A percentile compares a stretch with the other conserved stretches of the same genome.
Evolutionary conservation across 2,329 filamentous ascomycete species (phyloP).

Genomic region (Lachnellula cervina): DNA sequence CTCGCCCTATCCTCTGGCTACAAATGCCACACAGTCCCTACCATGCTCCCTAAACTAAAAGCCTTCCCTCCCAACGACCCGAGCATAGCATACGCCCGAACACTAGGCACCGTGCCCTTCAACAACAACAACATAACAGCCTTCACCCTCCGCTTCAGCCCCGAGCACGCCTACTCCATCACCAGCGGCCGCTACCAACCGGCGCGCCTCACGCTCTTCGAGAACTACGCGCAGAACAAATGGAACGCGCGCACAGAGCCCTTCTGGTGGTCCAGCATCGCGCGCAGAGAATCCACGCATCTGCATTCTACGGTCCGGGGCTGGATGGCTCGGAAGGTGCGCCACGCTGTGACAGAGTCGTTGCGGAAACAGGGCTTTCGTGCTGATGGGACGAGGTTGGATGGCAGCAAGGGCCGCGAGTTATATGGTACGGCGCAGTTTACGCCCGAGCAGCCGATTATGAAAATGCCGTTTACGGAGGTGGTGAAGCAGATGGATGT

Average conservation of each 20-base stretch:
- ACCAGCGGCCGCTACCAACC: not conserved
- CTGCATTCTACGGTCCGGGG: constrained; percentile 43
- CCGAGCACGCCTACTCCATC: not conserved
- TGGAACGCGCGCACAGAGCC: constrained; percentile 35
- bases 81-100: not conserved
- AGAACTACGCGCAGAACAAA: constrained; percentile 30
- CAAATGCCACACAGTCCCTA: no score
- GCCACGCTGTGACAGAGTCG: constrained; percentile 40
- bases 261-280: constrained; percentile 44
- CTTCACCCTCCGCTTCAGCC: not conserved
- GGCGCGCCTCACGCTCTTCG: not conserved
- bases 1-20: no score
- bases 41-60: not conserved
- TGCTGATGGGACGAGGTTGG: constrained; percentile 22
- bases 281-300: constrained; percentile 25
- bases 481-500: constrained; percentile 26
- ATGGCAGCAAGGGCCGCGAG: constrained; percentile 17
- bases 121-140: not conserved
- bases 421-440: constrained; percentile 37
- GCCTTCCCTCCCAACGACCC: not conserved
- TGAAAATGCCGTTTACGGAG: constrained; percentile 22
- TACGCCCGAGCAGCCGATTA: constrained; percentile 13
- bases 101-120: not conserved
- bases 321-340: constrained; percentile 38
- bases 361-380: constrained; percentile 43